Base-by-base conservation (phyloP, 1,284 basidiomycete genomes). In the Flammula alnicola region DNA sequence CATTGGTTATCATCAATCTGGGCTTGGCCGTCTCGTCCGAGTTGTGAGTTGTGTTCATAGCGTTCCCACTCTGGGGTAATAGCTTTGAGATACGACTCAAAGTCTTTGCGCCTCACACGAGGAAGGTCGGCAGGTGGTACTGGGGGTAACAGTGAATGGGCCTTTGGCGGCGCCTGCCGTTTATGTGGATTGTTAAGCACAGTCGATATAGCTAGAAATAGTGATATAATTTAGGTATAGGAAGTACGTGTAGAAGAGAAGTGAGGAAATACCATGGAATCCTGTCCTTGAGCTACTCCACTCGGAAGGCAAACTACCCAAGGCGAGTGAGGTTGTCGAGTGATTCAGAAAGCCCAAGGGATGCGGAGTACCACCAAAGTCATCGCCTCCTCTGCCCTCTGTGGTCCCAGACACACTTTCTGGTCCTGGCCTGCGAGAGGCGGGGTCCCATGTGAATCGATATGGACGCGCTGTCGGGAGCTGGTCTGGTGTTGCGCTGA, bases 121-220 rank as follows among this genome's bases (percentile, higher is more conserved):
- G 91, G 91, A 5, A 93, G 77, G 43, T 85, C 83, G 0, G 86
- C 83, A 1, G 86, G 81, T 3, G 81, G 76, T 3, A 86, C 81
- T 12, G 88, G 71, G 2, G 93, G 92, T 7, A 95, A 74, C 0
- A 84, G 71, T 7, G 91, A 86, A 60, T 93, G 91, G 0, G 89
- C 83, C 65, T 95, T 91, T 19, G 94, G 86, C 7, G 93, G 92
- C 26, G 89, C 90, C 42, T 89, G 87, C 40, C 77, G 80, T 70
- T 87, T 91, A 63, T 89, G 88, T 1, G 93, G 93, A 62, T 89
- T 93, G 61, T 93, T 93, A 47, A 95, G 79, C 8, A 78, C 74
- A 25, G 77, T 78, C 4, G 77, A 78, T 48, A 78, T 77, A 16
- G 75, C 77, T 75, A 56, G 17, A 46, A 20, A 17, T 12, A 14